Base-by-base conservation (phyloP, 176 grass and related monocot species). In the Bolboschoenus planiculmis region DNA sequence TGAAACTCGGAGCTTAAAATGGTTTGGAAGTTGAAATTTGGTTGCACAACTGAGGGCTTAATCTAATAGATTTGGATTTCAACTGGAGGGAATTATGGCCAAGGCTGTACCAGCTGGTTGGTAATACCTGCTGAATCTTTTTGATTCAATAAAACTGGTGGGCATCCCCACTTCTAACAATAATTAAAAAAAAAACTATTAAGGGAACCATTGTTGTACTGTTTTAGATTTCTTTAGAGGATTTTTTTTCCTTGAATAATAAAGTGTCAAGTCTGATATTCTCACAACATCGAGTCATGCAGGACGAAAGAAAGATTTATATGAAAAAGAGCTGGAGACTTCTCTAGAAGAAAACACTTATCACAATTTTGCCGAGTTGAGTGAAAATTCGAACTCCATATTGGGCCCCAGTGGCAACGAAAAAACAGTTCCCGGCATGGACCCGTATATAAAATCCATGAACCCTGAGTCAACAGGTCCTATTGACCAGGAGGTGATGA, bases 331-430 rank as follows among this genome's bases (percentile, higher is more conserved):
- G 33, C 54, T 40, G 2, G 78, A 80, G 4, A 60, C 56, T 80
- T 58, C 78, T 80, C 4, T 42, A 30, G 80, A 82, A 48, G 80
- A 82, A 48, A 82, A 31, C 37, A 47, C 63, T 47, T 82, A 46
- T 82, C 58, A 43, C 16, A 82, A 33, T 82, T 66, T 65, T 63
- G 80, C 15, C 13, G 80, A 48, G 39, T 66, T 63, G 80, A 66
- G 26, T 42, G 56, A 51, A 65, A 46, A 65, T 82, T 82, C 57
- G 8, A 47, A 82, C 58, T 63, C 59, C 57, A 65, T 27, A 65
- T 82, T 48, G 10, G 40, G 29, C 36, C 58, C 37, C 14, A 44
- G 36, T 64, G 24, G 27, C 53, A 82, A 63, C 2, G 39, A 57
- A 23, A 56, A 80, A n/a, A 50, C 6, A 33, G 27, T 53, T 77